Percentiles rank a stretch among this genome's conserved stretches.
Conservation (phyloP, 108 stramenopile genomes). For the Skeletonema costatum region DNA sequence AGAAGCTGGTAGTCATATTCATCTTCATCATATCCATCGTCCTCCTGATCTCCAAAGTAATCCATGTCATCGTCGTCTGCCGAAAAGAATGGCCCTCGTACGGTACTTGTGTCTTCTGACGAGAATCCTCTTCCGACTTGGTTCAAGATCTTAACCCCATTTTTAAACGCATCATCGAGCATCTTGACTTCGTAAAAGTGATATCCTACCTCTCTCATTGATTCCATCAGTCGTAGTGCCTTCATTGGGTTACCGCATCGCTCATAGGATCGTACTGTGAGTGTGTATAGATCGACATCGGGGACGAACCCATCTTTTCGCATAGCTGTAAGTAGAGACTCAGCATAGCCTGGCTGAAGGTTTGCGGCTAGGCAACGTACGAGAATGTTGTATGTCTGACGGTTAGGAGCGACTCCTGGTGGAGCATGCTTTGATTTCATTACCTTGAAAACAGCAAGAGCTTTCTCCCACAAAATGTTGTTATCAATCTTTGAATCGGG, state of each 20-base stretch:
- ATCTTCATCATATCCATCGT: background rate
- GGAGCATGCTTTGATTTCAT: conserved; percentile 57
- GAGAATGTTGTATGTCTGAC: conserved; percentile 79
- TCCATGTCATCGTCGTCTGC: conserved; percentile 16
- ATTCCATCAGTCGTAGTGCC: conserved; percentile 79
- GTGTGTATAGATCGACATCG: conserved; percentile 80
- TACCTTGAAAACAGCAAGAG: conserved; percentile 65
- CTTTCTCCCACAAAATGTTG: conserved; percentile 50
- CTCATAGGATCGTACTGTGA: conserved; percentile 78
- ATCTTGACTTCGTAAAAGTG: conserved; percentile 79
- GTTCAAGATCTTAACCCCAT: conserved; percentile 69
- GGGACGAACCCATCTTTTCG: conserved; percentile 70
- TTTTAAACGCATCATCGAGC: conserved; percentile 77
- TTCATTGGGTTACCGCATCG: conserved; percentile 71
- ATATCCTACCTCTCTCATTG: conserved; percentile 78
- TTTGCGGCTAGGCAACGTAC: conserved; percentile 63
- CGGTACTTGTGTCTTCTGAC: background rate
- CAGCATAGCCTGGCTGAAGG: conserved; percentile 60
- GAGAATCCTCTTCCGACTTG: conserved; percentile 55
- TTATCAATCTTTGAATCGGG: conserved; percentile 8
- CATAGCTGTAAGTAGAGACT: conserved; percentile 71
- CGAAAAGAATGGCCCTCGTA: conserved; percentile 1
- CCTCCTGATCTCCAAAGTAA: conserved; percentile 22
- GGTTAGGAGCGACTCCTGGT: conserved; percentile 52
- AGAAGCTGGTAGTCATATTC: background rate